These are phyloP conservation scores for Dipodascopsis uninucleata DNA, from an alignment of 805 yeast species.

Conservation along the genomic window DNA sequence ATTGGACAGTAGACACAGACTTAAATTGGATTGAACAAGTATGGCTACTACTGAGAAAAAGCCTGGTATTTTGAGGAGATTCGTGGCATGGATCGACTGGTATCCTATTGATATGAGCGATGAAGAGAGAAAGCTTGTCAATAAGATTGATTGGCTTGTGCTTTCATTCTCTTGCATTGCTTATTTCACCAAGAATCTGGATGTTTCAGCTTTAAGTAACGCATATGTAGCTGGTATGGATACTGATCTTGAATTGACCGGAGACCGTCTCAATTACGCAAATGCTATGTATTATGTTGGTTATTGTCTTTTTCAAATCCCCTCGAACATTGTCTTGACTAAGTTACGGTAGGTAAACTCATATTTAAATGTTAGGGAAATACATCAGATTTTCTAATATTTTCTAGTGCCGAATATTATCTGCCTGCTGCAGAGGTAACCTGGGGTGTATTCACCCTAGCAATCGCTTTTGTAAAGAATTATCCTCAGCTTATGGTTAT, in stretches of 20 bases:
- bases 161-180: constrained; percentile 55
- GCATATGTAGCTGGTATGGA: constrained; percentile 68
- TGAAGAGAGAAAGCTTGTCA: constrained; percentile 46
- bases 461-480: constrained; percentile 34
- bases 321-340: constrained; percentile 38
- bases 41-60: no score
- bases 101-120: constrained; percentile 35
- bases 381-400: constrained; percentile 34
- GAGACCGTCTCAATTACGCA: constrained; percentile 55
- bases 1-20: no score
- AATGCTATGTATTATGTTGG: constrained; percentile 41
- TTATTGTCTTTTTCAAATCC: constrained; percentile 41
- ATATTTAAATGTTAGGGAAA: no score
- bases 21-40: no score
- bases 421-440: constrained; percentile 40
- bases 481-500: constrained; percentile 36
- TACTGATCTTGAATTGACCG: constrained; percentile 52
- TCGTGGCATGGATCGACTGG: constrained; percentile 21
- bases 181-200: constrained; percentile 67
- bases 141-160: constrained; percentile 55
- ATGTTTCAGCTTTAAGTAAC: constrained; percentile 56
- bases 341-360: no score
- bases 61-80: no score
- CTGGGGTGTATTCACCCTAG: constrained; percentile 39
- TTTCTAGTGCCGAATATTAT: constrained; percentile 42